Evolutionary conservation across 2,329 filamentous ascomycete species (phyloP).

Genomic region (Penicillium sclerotigenum): DNA sequence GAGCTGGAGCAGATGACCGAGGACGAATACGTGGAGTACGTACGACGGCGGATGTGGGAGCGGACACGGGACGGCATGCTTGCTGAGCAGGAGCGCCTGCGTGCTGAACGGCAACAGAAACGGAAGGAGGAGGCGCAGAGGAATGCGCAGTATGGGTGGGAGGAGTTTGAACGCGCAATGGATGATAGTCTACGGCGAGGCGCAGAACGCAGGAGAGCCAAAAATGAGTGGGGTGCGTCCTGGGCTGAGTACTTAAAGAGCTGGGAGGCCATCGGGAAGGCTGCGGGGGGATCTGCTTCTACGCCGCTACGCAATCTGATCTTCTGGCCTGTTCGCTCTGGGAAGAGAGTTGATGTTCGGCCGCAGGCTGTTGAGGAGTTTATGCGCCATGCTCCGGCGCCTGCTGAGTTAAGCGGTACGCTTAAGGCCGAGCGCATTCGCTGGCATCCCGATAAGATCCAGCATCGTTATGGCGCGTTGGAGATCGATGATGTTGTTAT

Average conservation of each 20-base stretch:
- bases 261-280: slow-evolving; percentile 57
- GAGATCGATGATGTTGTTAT: slow-evolving; percentile 69
- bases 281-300: slow-evolving; percentile 16
- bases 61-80: slow-evolving; percentile 81
- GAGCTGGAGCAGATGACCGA: slow-evolving; percentile 82
- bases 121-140: slow-evolving; percentile 42
- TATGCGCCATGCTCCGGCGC: slow-evolving; percentile 55
- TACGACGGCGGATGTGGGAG: slow-evolving; percentile 91
- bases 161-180: slow-evolving; percentile 59
- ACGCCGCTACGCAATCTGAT: slow-evolving; percentile 45
- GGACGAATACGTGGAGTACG: slow-evolving; percentile 84
- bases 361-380: slow-evolving; percentile 66
- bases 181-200: slow-evolving; percentile 67
- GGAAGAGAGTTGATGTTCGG: slow-evolving; percentile 55
- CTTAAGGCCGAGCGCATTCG: slow-evolving; percentile 83
- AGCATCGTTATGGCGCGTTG: slow-evolving; percentile 75
- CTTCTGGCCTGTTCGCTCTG: slow-evolving; percentile 71
- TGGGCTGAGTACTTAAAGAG: slow-evolving; percentile 64
- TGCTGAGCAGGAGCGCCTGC: slow-evolving; percentile 66
- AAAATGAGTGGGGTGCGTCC: slow-evolving; percentile 48
- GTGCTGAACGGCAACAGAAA: slow-evolving; percentile 51
- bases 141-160: slow-evolving; percentile 26
- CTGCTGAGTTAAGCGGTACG: slow-evolving; percentile 44
- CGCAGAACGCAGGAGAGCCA: slow-evolving; percentile 54
- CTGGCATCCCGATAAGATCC: slow-evolving; percentile 98